Percentiles rank a stretch among this genome's conserved stretches.
These are phyloP conservation scores for Tetrapisispora pingtungensis DNA, from an alignment of 805 yeast genomes.

Conservation along the genomic window DNA sequence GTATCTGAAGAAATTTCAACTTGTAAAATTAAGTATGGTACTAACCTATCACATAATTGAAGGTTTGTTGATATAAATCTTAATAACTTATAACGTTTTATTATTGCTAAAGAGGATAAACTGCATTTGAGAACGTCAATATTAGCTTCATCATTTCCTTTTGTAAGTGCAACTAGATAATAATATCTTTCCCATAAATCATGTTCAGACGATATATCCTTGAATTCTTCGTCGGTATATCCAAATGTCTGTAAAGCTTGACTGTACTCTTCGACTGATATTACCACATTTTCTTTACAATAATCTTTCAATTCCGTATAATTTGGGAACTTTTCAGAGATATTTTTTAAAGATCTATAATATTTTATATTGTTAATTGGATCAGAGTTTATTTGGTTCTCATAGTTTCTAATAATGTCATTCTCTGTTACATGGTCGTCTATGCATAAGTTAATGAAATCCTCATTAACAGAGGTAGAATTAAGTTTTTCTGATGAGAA, in stretches of 20 bases:
- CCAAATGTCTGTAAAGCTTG: constrained; percentile 31
- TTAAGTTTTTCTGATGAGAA: constrained; percentile 3
- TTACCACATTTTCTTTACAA: constrained; percentile 40
- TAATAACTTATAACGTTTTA: constrained; percentile 30
- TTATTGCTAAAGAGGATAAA: constrained; percentile 30
- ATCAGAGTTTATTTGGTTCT: constrained; percentile 34
- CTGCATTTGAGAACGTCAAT: constrained; percentile 10
- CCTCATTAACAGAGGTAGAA: constrained; percentile 17
- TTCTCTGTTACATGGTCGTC: constrained; percentile 42
- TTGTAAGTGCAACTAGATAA: constrained; percentile 1
- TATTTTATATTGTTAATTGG: constrained; percentile 38
- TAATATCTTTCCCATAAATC: constrained; percentile 4
- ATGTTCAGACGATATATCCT: constrained; percentile 26
- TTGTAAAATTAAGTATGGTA: constrained; percentile 44
- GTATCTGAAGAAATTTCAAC: constrained; percentile 47
- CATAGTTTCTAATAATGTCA: constrained; percentile 40
- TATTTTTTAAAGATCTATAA: constrained; percentile 44
- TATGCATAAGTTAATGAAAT: constrained; percentile 39
- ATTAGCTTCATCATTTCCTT: too few relatives aligned
- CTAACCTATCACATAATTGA: constrained; percentile 32
- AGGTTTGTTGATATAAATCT: constrained; percentile 35
- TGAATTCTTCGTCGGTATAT: constrained; percentile 12
- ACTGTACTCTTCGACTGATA: constrained; percentile 41
- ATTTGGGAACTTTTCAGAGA: constrained; percentile 38
- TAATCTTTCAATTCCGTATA: constrained; percentile 39